These are phyloP conservation scores for Pyrenula massariospora DNA, from an alignment of 495 filamentous ascomycete genomes.

Conservation along the genomic window DNA sequence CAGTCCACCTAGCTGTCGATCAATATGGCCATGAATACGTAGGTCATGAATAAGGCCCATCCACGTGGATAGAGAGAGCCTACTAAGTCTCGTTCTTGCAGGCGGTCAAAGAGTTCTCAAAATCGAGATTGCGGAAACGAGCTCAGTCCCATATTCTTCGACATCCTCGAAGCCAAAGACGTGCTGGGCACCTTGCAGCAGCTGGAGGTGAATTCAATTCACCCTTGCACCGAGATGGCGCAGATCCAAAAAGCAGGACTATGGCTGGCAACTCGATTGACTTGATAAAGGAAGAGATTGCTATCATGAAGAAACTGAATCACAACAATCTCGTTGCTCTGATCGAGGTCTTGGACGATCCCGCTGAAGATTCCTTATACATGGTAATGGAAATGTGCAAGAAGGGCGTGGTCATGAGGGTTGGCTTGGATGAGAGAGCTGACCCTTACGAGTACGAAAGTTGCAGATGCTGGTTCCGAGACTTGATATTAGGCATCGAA, in stretches of 20 bases:
- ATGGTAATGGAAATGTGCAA: slow-evolving; percentile 99
- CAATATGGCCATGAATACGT: slow-evolving; percentile 92
- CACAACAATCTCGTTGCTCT: slow-evolving; percentile 87
- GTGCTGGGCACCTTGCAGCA: slow-evolving; percentile 28
- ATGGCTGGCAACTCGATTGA: slow-evolving; percentile 69
- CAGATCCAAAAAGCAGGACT: slow-evolving; percentile 34
- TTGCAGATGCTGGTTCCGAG: slow-evolving; percentile 87
- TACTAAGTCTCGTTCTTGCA: slow-evolving; percentile 16
- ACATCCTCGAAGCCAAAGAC: slow-evolving; percentile 41
- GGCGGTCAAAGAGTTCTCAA: slow-evolving; percentile 98
- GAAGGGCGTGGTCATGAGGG: slow-evolving; percentile 95
- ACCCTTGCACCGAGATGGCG: slow-evolving; percentile 41
- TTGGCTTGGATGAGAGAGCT: slow-evolving; percentile 72
- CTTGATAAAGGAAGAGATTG: slow-evolving; percentile 91
- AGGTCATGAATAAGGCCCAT: no score
- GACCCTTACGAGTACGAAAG: slow-evolving; percentile 74
- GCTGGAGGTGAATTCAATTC: slow-evolving; percentile 52
- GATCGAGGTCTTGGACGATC: slow-evolving; percentile 91
- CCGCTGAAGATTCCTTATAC: slow-evolving; percentile 87
- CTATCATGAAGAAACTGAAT: slow-evolving; percentile 97
- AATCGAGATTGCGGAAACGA: slow-evolving; percentile 80
- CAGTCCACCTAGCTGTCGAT: slow-evolving; percentile 84
- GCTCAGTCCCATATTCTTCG: slow-evolving; percentile 86
- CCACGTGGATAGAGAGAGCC: slow-evolving; percentile 1
- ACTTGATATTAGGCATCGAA: slow-evolving; percentile 91